phyloP scores from a whole-genome alignment of 2,329 filamentous ascomycete species.

The Paracamarosporium sp. region DNA sequence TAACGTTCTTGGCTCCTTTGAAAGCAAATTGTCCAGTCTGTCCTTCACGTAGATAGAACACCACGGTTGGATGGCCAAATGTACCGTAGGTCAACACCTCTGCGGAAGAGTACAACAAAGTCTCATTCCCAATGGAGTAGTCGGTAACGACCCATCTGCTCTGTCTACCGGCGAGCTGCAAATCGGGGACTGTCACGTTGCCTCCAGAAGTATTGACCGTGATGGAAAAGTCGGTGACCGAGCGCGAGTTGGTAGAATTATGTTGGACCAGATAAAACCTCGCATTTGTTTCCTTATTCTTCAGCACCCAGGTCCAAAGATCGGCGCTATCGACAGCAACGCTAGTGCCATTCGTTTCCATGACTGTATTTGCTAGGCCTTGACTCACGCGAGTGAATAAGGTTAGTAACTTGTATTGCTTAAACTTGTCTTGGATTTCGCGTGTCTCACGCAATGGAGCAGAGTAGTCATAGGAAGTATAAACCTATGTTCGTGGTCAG shows the following conservation, averaged over 20 bases:
- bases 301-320: slow-evolving; percentile 60
- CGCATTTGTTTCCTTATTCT: slow-evolving; percentile 57
- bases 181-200: slow-evolving; percentile 50
- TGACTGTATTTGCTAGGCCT: slow-evolving; percentile 59
- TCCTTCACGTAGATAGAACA: slow-evolving; percentile 57
- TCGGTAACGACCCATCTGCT: slow-evolving; percentile 64
- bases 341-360: slow-evolving; percentile 62
- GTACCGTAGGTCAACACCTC: slow-evolving; percentile 59
- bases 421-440: slow-evolving; percentile 60
- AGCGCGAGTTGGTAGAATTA: slow-evolving; percentile 52
- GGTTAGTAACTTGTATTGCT: slow-evolving; percentile 62
- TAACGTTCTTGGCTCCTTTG: slow-evolving; percentile 47
- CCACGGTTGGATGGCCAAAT: slow-evolving; percentile 57
- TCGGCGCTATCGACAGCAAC: slow-evolving; percentile 49
- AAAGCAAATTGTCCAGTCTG: slow-evolving; percentile 60
- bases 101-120: slow-evolving; percentile 59
- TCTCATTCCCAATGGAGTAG: slow-evolving; percentile 56
- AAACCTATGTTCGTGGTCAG: slow-evolving; percentile 43
- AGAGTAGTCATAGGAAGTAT: slow-evolving; percentile 55
- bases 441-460: slow-evolving; percentile 62
- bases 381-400: slow-evolving; percentile 61
- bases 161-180: slow-evolving; percentile 60
- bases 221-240: slow-evolving; percentile 55
- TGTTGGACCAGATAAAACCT: slow-evolving; percentile 61
- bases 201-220: slow-evolving; percentile 58